These are phyloP conservation scores for Fomitopsis serialis DNA, from an alignment of 768 basidiomycete genomes.

Conservation along the genomic window DNA sequence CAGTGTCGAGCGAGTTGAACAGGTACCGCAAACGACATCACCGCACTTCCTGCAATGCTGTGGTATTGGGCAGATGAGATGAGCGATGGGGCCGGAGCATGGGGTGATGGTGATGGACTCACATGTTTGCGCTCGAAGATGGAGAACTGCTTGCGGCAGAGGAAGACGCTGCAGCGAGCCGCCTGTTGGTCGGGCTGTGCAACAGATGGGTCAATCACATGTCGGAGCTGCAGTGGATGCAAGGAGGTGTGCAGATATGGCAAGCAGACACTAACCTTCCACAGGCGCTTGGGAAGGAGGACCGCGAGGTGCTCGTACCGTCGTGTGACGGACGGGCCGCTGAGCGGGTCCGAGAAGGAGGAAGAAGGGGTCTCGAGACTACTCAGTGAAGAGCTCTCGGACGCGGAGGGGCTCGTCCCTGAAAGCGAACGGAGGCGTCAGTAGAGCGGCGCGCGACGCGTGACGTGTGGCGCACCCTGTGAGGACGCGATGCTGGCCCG, in stretches of 20 bases:
- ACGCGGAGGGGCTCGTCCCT: slow-evolving; percentile 13
- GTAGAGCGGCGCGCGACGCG: background rate
- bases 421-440: background rate
- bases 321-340: slow-evolving; percentile 17
- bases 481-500: slow-evolving; percentile 6
- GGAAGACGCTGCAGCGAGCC: slow-evolving; percentile 64
- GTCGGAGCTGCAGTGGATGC: slow-evolving; percentile 2
- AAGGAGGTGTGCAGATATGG: slow-evolving; percentile 6
- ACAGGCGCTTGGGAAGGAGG: slow-evolving; percentile 59
- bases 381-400: slow-evolving; percentile 20
- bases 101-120: slow-evolving; percentile 24
- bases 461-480: slow-evolving; percentile 1
- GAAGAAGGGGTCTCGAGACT: slow-evolving; percentile 21
- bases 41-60: slow-evolving; percentile 86
- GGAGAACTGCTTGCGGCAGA: slow-evolving; percentile 60
- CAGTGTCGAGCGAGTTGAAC: slow-evolving; percentile 52
- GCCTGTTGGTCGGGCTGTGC: slow-evolving; percentile 57
- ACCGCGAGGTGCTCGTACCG: slow-evolving; percentile 76
- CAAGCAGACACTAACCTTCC: slow-evolving; percentile 50
- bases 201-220: slow-evolving; percentile 20
- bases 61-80: slow-evolving; percentile 1
- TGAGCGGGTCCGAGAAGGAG: slow-evolving; percentile 18
- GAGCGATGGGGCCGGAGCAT: slow-evolving; percentile 19
- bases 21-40: slow-evolving; percentile 65
- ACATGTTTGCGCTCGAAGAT: slow-evolving; percentile 75